A percentile compares a stretch with the other conserved stretches of the same genome.
These are phyloP conservation scores for Pascua guehoae DNA, from an alignment of 1,284 basidiomycete genomes.

Conservation along the genomic window DNA sequence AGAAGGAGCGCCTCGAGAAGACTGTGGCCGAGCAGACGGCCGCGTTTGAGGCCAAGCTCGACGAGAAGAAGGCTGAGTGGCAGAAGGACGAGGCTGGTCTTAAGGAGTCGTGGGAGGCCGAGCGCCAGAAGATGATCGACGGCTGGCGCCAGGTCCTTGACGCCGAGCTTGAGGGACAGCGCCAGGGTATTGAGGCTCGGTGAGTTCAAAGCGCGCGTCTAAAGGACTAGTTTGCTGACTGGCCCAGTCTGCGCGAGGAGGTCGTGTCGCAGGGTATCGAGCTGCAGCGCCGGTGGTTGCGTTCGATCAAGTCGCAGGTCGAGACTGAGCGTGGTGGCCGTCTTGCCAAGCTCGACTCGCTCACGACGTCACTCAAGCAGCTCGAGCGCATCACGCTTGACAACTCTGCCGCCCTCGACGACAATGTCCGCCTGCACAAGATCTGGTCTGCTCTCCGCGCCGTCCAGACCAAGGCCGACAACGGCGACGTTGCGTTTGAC, in stretches of 20 bases:
- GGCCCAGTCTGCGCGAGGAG: slow-evolving; percentile 77
- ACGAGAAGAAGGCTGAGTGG: slow-evolving; percentile 79
- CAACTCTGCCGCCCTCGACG: slow-evolving; percentile 83
- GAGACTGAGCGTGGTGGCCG: slow-evolving; percentile 95
- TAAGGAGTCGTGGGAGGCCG: slow-evolving; percentile 74
- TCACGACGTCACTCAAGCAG: slow-evolving; percentile 83
- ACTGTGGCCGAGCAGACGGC: slow-evolving; percentile 75
- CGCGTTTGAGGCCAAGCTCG: slow-evolving; percentile 78
- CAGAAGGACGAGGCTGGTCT: slow-evolving; percentile 83
- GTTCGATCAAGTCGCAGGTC: slow-evolving; percentile 91
- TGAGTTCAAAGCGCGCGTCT: slow-evolving; percentile 46
- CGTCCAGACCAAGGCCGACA: slow-evolving; percentile 54
- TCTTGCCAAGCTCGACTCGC: slow-evolving; percentile 88
- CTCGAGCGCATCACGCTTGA: slow-evolving; percentile 87
- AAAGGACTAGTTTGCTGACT: slow-evolving; percentile 1
- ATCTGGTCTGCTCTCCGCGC: slow-evolving; percentile 52
- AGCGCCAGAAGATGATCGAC: slow-evolving; percentile 68
- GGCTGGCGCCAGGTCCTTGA: slow-evolving; percentile 84
- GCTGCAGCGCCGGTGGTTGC: slow-evolving; percentile 92
- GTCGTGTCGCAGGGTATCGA: slow-evolving; percentile 96
- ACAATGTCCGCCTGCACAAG: slow-evolving; percentile 77
- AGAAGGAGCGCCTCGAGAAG: slow-evolving; percentile 69
- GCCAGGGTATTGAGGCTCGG: slow-evolving; percentile 90
- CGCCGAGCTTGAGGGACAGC: slow-evolving; percentile 80
- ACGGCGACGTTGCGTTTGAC: slow-evolving; percentile 68